phyloP scores from a whole-genome alignment of 495 filamentous ascomycete genomes.

The Penicillium cataractarum region DNA sequence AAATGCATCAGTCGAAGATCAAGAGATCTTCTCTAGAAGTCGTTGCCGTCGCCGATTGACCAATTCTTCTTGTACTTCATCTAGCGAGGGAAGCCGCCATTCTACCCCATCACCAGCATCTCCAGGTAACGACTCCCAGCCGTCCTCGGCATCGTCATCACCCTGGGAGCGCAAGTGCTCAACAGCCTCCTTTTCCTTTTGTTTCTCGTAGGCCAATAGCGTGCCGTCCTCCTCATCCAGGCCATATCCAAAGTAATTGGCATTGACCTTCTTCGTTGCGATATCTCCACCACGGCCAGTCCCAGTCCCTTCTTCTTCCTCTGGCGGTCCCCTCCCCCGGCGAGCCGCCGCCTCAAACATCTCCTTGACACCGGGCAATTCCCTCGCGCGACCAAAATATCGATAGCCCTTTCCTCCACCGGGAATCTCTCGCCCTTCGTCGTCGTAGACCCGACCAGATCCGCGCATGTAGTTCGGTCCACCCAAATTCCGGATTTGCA shows the following conservation, averaged over 20 bases:
- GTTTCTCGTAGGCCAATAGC: slow-evolving; percentile 77
- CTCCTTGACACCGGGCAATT: slow-evolving; percentile 95
- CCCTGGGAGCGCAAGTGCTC: slow-evolving; percentile 60
- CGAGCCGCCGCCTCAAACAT: slow-evolving; percentile 79
- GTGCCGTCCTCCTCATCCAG: slow-evolving; percentile 91
- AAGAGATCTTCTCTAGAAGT: slow-evolving; percentile 79
- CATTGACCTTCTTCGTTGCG: slow-evolving; percentile 79
- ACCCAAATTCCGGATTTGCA: slow-evolving; percentile 90
- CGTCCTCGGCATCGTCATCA: slow-evolving; percentile 51
- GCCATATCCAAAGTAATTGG: slow-evolving; percentile 94
- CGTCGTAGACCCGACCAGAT: slow-evolving; percentile 81
- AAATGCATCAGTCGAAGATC: slow-evolving; percentile 20
- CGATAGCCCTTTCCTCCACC: slow-evolving; percentile 88
- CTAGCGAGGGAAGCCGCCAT: slow-evolving; percentile 83
- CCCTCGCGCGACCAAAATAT: slow-evolving; percentile 89
- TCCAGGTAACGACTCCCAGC: slow-evolving; percentile 87
- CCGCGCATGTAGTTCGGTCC: slow-evolving; percentile 99
- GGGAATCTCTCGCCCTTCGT: slow-evolving; percentile 86
- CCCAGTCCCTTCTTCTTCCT: slow-evolving; percentile 59
- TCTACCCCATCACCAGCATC: slow-evolving; percentile 79
- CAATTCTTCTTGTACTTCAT: slow-evolving; percentile 92
- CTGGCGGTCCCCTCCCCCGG: slow-evolving; percentile 58
- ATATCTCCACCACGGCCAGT: slow-evolving; percentile 71
- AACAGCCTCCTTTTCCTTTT: slow-evolving; percentile 81
- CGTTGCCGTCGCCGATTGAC: slow-evolving; percentile 81